These are phyloP conservation scores for Kodamaea sp. DNA, from an alignment of 1,139 yeast genomes.

Conservation along the genomic window DNA sequence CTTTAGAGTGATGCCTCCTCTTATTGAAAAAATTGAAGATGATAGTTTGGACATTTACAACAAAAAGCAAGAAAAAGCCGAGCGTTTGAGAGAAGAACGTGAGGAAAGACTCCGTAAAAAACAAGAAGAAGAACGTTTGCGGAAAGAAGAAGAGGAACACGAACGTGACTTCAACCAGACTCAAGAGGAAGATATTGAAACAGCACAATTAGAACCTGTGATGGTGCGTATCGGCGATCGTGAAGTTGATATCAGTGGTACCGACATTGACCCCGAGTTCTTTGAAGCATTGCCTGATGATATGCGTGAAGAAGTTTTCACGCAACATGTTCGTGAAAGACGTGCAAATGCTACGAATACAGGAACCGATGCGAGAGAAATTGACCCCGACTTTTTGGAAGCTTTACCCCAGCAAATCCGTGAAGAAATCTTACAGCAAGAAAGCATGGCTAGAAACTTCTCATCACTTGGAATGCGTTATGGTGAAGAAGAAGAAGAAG, in stretches of 20 bases:
- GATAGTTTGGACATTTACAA: conserved; percentile 36
- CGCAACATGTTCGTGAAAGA: conserved; percentile 76
- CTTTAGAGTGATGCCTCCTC: conserved; percentile 45
- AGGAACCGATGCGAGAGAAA: conserved; percentile 49
- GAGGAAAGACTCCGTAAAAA: conserved; percentile 27
- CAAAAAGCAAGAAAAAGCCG: conserved; percentile 30
- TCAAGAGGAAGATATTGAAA: conserved; percentile 14
- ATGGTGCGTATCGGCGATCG: conserved; percentile 74
- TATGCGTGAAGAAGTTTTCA: conserved; percentile 87
- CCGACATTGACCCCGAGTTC: conserved; percentile 91
- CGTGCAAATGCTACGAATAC: conserved; percentile 49
- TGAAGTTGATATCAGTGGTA: conserved; percentile 80
- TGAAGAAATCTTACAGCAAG: conserved; percentile 70
- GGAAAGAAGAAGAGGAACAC: conserved; percentile 34
- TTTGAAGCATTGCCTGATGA: conserved; percentile 89
- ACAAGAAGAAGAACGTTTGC: conserved; percentile 30
- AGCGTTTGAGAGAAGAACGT: conserved; percentile 22
- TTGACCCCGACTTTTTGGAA: conserved; percentile 77
- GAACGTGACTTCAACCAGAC: conserved; percentile 27
- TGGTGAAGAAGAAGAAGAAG: conserved; percentile 23
- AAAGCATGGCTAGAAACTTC: conserved; percentile 47
- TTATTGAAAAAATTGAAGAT: conserved; percentile 51
- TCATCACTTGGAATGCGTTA: conserved; percentile 23
- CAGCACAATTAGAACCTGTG: conserved; percentile 42
- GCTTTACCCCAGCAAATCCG: conserved; percentile 77